Evolutionary conservation across 2,329 filamentous ascomycete genomes (phyloP).

Genomic region (Botrytis porri): DNA sequence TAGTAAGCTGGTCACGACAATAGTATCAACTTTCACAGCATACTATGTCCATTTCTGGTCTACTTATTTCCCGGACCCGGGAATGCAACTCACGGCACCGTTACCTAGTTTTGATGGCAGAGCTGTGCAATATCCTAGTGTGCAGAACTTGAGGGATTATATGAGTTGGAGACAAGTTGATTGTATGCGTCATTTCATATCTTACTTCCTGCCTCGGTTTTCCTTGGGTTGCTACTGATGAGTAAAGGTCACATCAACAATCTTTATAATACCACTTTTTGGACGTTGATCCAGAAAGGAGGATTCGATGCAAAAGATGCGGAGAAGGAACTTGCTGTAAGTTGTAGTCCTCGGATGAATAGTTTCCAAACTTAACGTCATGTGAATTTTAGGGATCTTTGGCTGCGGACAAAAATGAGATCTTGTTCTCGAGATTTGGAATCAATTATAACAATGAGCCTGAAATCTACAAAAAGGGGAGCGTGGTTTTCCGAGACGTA

Average conservation of each 20-base stretch:
- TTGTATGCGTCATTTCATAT: conserved; percentile 54
- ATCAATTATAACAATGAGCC: conserved; percentile 98
- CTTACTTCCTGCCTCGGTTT: conserved; percentile 18
- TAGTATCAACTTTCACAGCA: conserved; percentile 90
- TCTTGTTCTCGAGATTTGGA: conserved; percentile 80
- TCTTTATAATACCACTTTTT: conserved; percentile 96
- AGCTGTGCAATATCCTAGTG: conserved; percentile 83
- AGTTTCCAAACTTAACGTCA: not conserved
- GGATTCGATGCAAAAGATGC: conserved; percentile 75
- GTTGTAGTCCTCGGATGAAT: conserved; percentile 25
- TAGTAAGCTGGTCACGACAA: conserved; percentile 86
- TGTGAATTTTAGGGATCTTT: conserved; percentile 65
- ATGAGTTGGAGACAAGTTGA: conserved; percentile 97
- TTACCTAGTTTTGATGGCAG: conserved; percentile 90
- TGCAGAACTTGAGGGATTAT: conserved; percentile 84
- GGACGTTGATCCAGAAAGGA: conserved; percentile 77
- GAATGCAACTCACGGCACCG: conserved; percentile 66
- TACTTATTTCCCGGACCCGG: conserved; percentile 67
- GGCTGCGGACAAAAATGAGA: conserved; percentile 90
- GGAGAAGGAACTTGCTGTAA: conserved; percentile 72
- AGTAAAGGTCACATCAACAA: conserved; percentile 88
- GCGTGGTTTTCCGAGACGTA: conserved; percentile 75
- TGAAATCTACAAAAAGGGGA: conserved; percentile 91
- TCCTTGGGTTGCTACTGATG: conserved; percentile 15
- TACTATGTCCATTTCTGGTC: conserved; percentile 85